Evolutionary conservation across 169 alveolate genomes (phyloP).

Genomic region (Nephromyces sp.): DNA sequence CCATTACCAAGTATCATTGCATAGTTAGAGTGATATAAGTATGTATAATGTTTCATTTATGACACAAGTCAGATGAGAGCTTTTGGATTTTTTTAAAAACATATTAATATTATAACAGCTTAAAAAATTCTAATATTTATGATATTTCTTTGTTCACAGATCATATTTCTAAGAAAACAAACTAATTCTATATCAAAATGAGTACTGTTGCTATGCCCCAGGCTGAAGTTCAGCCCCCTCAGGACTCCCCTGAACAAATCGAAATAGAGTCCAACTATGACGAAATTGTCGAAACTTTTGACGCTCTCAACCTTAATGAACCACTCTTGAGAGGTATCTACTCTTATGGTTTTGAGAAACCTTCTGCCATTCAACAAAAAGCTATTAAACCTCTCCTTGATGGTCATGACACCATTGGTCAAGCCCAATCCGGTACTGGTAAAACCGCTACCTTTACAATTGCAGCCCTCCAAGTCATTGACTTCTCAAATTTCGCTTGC

Average conservation of each 20-base stretch:
- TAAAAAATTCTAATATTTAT: too few relatives aligned
- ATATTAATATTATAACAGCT: too few relatives aligned
- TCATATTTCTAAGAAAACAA: too few relatives aligned
- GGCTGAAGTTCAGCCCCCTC: not conserved
- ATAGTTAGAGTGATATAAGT: too few relatives aligned
- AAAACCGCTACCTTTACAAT: conserved; percentile 96
- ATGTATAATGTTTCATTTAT: too few relatives aligned
- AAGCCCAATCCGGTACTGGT: conserved; percentile 98
- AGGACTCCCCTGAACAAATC: conserved; percentile 17
- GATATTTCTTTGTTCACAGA: too few relatives aligned
- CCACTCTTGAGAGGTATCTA: conserved; percentile 90
- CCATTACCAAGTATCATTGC: too few relatives aligned
- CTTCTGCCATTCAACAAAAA: conserved; percentile 96
- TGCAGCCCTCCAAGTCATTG: conserved; percentile 84
- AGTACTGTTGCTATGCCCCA: too few relatives aligned
- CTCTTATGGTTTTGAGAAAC: conserved; percentile 97
- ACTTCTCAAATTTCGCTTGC: conserved; percentile 72
- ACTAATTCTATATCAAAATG: too few relatives aligned
- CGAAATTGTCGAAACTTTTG: conserved; percentile 89
- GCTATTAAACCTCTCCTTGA: conserved; percentile 96
- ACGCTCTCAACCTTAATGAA: conserved; percentile 84
- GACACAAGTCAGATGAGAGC: too few relatives aligned
- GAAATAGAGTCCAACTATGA: conserved; percentile 84
- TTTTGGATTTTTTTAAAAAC: too few relatives aligned
- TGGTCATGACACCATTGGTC: conserved; percentile 96